Percentiles rank a stretch among this genome's conserved stretches.
Conservation (phyloP, 495 filamentous ascomycete genomes). For the Cercophora sp. region DNA sequence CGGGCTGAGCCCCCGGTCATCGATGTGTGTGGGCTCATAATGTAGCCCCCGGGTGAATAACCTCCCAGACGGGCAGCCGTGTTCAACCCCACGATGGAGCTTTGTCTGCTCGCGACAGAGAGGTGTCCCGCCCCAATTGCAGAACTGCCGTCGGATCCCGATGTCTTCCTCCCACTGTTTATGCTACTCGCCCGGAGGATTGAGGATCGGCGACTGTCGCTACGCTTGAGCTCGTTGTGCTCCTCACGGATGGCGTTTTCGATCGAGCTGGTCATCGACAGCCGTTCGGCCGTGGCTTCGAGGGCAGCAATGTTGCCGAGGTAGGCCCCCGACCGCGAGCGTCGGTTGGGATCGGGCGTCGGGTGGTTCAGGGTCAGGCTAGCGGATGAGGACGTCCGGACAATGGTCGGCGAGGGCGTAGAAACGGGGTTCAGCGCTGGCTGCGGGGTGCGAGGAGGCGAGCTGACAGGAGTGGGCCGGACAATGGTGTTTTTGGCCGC, state of each 20-base stretch:
- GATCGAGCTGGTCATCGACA: slow-evolving; percentile 76
- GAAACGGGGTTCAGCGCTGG: slow-evolving; percentile 23
- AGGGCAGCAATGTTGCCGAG: slow-evolving; percentile 75
- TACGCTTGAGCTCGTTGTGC: slow-evolving; percentile 70
- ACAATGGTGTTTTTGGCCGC: slow-evolving; percentile 12
- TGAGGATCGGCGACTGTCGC: slow-evolving; percentile 58
- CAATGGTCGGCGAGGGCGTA: slow-evolving; percentile 45
- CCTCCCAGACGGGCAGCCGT: slow-evolving; percentile 62
- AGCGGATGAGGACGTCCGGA: slow-evolving; percentile 56
- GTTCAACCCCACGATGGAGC: slow-evolving; percentile 67
- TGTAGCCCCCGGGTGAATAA: slow-evolving; percentile 64
- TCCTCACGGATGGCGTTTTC: slow-evolving; percentile 77
- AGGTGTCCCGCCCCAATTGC: slow-evolving; percentile 27
- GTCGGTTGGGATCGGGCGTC: slow-evolving; percentile 66
- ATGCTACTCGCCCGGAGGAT: slow-evolving; percentile 41
- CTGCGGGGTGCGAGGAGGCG: slow-evolving; percentile 20
- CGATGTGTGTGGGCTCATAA: slow-evolving; percentile 63
- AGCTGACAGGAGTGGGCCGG: slow-evolving; percentile 21
- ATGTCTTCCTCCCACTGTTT: slow-evolving; percentile 25
- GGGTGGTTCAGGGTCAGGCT: slow-evolving; percentile 66
- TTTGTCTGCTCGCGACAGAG: slow-evolving; percentile 53
- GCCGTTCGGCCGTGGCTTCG: slow-evolving; percentile 74
- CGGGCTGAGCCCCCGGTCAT: slow-evolving; percentile 51
- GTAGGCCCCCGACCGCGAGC: slow-evolving; percentile 70
- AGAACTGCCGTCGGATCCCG: slow-evolving; percentile 35